Evolutionary conservation across 345 rosid species (phyloP).

Genomic region (Moricandia arvensis): DNA sequence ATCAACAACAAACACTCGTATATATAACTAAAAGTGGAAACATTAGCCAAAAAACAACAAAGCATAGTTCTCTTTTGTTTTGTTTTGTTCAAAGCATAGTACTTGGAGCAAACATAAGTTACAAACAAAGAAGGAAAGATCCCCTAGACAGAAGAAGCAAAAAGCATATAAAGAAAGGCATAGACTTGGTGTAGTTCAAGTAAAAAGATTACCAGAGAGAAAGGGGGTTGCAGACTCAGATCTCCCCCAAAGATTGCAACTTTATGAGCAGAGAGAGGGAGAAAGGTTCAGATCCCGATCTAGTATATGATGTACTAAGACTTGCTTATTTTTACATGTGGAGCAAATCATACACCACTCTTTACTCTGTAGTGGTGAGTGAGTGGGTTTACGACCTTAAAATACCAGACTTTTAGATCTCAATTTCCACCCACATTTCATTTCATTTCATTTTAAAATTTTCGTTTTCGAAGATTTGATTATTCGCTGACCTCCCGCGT

Average conservation of each 20-base stretch:
- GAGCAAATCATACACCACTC: constrained; percentile 2
- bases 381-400: not conserved
- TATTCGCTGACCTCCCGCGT: constrained; percentile 3
- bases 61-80: not conserved
- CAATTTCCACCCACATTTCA: constrained; percentile 6
- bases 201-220: not conserved
- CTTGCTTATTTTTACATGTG: not conserved
- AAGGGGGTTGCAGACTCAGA: not conserved
- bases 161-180: not conserved
- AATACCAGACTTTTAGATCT: constrained; percentile 11
- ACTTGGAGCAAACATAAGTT: not conserved
- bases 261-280: constrained; percentile 9
- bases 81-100: not conserved
- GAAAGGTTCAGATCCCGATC: constrained; percentile 29
- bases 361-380: not conserved
- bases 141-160: too few species aligned
- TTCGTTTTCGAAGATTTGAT: constrained; percentile 5
- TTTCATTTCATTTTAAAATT: not conserved
- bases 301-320: not conserved
- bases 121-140: too few species aligned
- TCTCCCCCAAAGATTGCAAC: constrained; percentile 18
- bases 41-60: not conserved
- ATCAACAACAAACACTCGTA: not conserved
- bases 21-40: not conserved
- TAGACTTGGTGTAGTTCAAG: not conserved